A percentile compares a stretch with the other conserved stretches of the same genome.
These are phyloP conservation scores for Suhomyces bribrorum DNA, from an alignment of 1,139 yeast genomes.

Conservation along the genomic window DNA sequence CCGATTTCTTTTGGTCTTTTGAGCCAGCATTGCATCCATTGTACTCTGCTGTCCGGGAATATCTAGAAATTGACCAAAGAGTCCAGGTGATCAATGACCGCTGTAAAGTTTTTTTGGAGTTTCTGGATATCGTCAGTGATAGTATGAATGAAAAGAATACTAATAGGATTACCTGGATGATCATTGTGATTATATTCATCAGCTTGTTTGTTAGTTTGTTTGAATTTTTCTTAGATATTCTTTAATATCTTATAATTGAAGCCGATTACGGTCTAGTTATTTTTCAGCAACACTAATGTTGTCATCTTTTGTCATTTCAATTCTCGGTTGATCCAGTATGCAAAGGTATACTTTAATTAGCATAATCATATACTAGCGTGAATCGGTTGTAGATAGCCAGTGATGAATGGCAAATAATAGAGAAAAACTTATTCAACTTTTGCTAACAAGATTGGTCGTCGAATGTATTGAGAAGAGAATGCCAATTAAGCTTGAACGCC, in stretches of 20 bases:
- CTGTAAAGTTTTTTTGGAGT: conserved; percentile 89
- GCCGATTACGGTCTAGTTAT: too few relatives aligned
- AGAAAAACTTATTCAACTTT: too few relatives aligned
- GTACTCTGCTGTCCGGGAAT: conserved; percentile 86
- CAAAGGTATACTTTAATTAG: not conserved
- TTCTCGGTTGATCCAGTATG: not conserved
- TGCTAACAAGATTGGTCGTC: too few relatives aligned
- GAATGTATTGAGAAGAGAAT: too few relatives aligned
- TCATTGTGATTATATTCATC: conserved; percentile 76
- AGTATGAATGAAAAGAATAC: conserved; percentile 92
- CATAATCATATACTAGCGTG: too few relatives aligned
- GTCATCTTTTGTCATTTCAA: not conserved
- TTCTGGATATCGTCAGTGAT: conserved; percentile 89
- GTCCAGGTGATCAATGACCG: conserved; percentile 91
- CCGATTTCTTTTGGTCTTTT: conserved; percentile 93
- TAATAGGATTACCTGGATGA: conserved; percentile 88
- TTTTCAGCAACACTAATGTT: too few relatives aligned
- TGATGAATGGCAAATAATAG: too few relatives aligned
- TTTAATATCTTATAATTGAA: conserved; percentile 17
- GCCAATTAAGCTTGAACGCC: too few relatives aligned
- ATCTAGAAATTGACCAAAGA: conserved; percentile 90
- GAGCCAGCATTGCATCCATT: conserved; percentile 95
- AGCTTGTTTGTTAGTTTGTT: conserved; percentile 67
- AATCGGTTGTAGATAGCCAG: too few relatives aligned
- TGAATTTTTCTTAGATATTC: conserved; percentile 41